Base-by-base conservation (phyloP, 1,139 yeast species). In the Taphrina populina region DNA sequence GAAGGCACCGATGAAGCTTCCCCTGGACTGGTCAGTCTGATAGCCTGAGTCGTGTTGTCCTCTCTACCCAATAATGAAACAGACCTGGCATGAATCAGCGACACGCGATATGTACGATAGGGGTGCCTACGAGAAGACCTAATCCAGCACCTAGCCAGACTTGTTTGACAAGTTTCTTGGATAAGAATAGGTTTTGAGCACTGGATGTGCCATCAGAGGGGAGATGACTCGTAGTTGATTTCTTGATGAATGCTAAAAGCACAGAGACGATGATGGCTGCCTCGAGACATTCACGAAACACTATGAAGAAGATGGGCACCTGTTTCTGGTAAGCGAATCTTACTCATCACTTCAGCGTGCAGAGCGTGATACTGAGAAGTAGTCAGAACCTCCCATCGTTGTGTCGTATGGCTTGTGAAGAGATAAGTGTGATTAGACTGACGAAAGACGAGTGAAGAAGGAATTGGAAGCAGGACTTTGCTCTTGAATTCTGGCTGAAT, bases 261-360 rank as follows among this genome's bases (percentile, higher is more conserved):
- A 90, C 95, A 2, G 97, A 87, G 58, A 90, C 84, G 61, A 90
- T 88, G 60, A 90, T 81, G 47, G 88, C 79, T 51, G 96, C 95
- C 73, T 90, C 97, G 61, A 90, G 75, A 1, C 95, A 76, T 72
- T 90, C 97, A 72, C 97, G 81, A 65, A 90, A 79, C 59, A 88
- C 88, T 65, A 90, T 84, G 73, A 90, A 88, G 73, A 88, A 90
- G 52, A 80, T 71, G 55, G 75, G 70, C 13, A 72, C 72, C 47
- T 43, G 13, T 11, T 17, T 27, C 13, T 37, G 11, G 8, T 8
- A 27, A 11, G 11, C 10, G 30, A 8, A 8, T 27, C 10, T 27
- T 11, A 27, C 30, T 27, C 10, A 8, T 11, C 11, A 27, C 30
- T 8, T 8, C 30, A 11, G 8, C 8, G 8, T 27, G 21, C 24